Base-by-base conservation (phyloP, 306 rosid species). In the Ochetophila trinervis region DNA sequence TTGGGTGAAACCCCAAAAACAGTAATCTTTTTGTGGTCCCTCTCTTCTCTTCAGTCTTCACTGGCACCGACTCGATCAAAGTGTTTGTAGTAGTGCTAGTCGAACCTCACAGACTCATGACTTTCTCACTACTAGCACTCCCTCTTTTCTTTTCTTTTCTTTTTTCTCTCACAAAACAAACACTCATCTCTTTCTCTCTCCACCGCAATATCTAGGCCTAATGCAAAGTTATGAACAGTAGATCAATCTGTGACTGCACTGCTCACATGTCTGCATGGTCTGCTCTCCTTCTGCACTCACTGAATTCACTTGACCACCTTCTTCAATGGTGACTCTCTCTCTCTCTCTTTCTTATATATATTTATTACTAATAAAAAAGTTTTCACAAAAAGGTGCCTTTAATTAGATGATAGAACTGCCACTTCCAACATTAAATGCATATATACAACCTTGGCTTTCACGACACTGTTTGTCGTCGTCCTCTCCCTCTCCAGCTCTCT, bases 1-100 rank as follows among this genome's bases (percentile, higher is more conserved):
- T 79, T 69, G 86, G 85, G 93, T 75, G 89, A 78, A 84, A 76
- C 84, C 88, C 93, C 82, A 91, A 80, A 85, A 80, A 73, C 83
- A 80, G 88, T 66, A 70, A 78, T 51, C 32, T 20, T 51, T 64
- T 74, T 74, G 86, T 86, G 94, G 94, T 86, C 89, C 96, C 71
- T 60, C 20, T 14, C 59, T 45, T 94, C 71, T 60, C 20, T 14
- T 59, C 35, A 53, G 66, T 40, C 72, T 44, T 15, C 16, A 67
- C 88, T 80, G 78, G 68, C 86, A 74, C 59, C 37, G 24, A 45
- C 70, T 82, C 53, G 58, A 61, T 70, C 75, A 73, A 81, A 80
- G 80, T 85, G 70, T 21, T 34, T 6, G 54, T 15, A 17, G 54
- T 64, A 69, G 76, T 67, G 82, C 67, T 75, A 76, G 75, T 78